phyloP scores from a whole-genome alignment of 805 yeast genomes.

The Saccharomycopsis capsularis region DNA sequence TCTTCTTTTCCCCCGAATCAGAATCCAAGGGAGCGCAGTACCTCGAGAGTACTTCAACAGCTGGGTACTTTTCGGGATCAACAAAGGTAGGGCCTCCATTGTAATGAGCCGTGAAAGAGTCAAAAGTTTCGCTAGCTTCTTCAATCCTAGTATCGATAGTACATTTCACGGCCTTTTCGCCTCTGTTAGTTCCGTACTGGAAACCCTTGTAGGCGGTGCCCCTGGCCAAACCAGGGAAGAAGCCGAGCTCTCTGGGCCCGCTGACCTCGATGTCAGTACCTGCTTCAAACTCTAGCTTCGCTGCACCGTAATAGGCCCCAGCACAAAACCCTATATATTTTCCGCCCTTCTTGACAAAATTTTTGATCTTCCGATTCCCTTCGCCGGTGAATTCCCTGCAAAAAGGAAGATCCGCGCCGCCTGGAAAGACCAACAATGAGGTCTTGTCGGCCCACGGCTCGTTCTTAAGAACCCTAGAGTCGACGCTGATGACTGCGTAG shows the following conservation, averaged over 20 bases:
- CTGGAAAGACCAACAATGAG: slow-evolving; percentile 78
- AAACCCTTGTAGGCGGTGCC: slow-evolving; percentile 84
- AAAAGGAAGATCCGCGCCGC: slow-evolving; percentile 93
- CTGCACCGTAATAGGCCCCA: slow-evolving; percentile 83
- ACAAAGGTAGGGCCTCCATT: slow-evolving; percentile 91
- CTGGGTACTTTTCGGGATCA: slow-evolving; percentile 53
- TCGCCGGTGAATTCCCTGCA: slow-evolving; percentile 65
- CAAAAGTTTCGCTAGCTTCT: slow-evolving; percentile 26
- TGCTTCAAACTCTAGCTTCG: slow-evolving; percentile 74
- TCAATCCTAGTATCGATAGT: slow-evolving; percentile 32
- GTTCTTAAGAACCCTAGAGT: slow-evolving; percentile 49
- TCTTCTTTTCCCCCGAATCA: slow-evolving; percentile 28
- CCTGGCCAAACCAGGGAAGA: slow-evolving; percentile 76
- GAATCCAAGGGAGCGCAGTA: slow-evolving; percentile 56
- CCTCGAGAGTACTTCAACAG: slow-evolving; percentile 67
- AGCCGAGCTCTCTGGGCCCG: slow-evolving; percentile 75
- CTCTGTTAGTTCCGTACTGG: slow-evolving; percentile 65
- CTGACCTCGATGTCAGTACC: slow-evolving; percentile 71
- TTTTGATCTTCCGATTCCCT: slow-evolving; percentile 53
- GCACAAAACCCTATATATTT: slow-evolving; percentile 85
- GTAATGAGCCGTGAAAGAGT: slow-evolving; percentile 39
- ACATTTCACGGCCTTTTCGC: slow-evolving; percentile 57
- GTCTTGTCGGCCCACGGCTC: slow-evolving; percentile 91
- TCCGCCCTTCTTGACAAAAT: slow-evolving; percentile 75
- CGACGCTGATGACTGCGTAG: slow-evolving; percentile 76